Evolutionary conservation across 2,329 filamentous ascomycete species (phyloP).

Genomic region (Phaeoacremonium minimum): DNA sequence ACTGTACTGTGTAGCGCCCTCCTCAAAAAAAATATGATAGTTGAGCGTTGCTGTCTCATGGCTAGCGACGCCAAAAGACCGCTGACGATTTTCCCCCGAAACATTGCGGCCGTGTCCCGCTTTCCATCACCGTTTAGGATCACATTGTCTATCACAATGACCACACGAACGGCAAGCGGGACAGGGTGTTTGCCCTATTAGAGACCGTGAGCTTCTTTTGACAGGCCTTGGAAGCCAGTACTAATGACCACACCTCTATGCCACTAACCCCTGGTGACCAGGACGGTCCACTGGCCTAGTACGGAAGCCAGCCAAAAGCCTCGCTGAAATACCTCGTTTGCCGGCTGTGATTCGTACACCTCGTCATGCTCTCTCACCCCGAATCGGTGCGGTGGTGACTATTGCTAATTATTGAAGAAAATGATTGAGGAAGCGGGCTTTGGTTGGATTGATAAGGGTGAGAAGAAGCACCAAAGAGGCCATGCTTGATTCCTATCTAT

Average conservation of each 20-base stretch:
- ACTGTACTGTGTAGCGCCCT: too few relatives aligned
- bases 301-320: conserved; percentile 10
- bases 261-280: conserved; percentile 2
- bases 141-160: conserved; percentile 1
- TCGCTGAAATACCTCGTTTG: conserved; percentile 4
- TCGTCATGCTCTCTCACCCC: conserved; percentile 1
- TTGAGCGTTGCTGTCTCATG: too few relatives aligned
- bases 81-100: too few relatives aligned
- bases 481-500: too few relatives aligned
- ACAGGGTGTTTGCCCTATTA: conserved; percentile 7
- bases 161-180: conserved; percentile 1
- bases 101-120: too few relatives aligned
- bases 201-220: background rate
- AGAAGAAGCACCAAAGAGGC: background rate
- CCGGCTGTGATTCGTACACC: conserved; percentile 14
- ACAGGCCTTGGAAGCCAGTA: too few relatives aligned
- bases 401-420: conserved; percentile 8
- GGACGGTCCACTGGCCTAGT: conserved; percentile 10
- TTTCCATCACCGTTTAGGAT: background rate
- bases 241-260: conserved; percentile 9
- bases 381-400: conserved; percentile 1
- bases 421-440: background rate
- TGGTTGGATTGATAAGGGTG: conserved; percentile 1
- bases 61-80: too few relatives aligned
- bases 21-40: too few relatives aligned